Percentiles rank a stretch among this genome's conserved stretches.
Evolutionary conservation across 1,139 yeast species (phyloP).

Genomic region (Entelexis sorbosivorans): DNA sequence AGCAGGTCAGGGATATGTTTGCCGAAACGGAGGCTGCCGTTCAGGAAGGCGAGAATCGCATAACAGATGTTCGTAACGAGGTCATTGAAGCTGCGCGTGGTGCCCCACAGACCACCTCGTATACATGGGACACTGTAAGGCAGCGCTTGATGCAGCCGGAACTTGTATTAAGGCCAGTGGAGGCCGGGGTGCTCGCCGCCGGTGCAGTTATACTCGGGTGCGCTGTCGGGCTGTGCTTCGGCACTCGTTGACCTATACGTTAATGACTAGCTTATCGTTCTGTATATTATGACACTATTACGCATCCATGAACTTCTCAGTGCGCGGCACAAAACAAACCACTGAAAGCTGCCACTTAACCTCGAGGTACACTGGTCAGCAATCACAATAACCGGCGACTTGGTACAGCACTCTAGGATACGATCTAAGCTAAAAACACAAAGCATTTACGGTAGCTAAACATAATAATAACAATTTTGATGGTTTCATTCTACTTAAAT

Average conservation of each 20-base stretch:
- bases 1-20: conserved; percentile 52
- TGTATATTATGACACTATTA: not conserved
- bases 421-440: no score
- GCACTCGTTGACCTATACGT: no score
- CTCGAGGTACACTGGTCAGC: no score
- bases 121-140: not conserved
- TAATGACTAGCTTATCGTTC: no score
- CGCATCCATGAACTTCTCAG: not conserved
- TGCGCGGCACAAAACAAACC: no score
- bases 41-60: not conserved
- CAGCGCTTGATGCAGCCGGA: not conserved
- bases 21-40: conserved; percentile 26
- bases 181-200: not conserved
- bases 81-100: not conserved
- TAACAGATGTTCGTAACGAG: not conserved
- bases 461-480: no score
- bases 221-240: not conserved
- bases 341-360: no score
- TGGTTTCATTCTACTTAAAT: no score
- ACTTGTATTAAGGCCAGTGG: not conserved
- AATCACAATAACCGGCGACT: no score
- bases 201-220: not conserved
- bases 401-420: no score
- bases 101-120: not conserved
- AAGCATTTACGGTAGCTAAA: no score